Evolutionary conservation across 768 basidiomycete genomes (phyloP).

Genomic region (Lentinus brumalis): DNA sequence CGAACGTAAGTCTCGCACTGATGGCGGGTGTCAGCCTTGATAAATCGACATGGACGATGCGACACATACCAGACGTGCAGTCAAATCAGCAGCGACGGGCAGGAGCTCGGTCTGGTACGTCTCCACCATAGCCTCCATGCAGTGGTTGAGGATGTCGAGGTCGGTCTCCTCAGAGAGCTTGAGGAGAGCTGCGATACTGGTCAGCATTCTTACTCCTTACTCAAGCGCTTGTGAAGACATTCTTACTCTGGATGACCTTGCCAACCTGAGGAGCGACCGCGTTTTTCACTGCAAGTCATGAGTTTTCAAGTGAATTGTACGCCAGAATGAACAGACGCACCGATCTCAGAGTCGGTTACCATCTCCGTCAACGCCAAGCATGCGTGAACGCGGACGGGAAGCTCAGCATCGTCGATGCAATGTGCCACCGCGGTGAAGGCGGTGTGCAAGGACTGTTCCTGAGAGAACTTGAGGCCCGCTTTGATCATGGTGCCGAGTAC

Average conservation of each 20-base stretch:
- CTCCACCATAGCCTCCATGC: slow-evolving; percentile 87
- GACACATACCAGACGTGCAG: slow-evolving; percentile 67
- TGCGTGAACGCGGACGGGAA: slow-evolving; percentile 85
- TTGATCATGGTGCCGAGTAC: slow-evolving; percentile 77
- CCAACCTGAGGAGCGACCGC: slow-evolving; percentile 77
- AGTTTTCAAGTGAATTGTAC: not conserved
- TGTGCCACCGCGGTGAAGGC: slow-evolving; percentile 67
- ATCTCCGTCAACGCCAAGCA: slow-evolving; percentile 80
- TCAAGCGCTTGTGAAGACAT: not conserved
- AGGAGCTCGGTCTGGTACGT: slow-evolving; percentile 82
- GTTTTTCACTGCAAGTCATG: slow-evolving; percentile 51
- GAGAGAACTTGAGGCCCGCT: slow-evolving; percentile 66
- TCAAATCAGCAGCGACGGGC: slow-evolving; percentile 82
- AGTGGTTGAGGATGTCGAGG: slow-evolving; percentile 77
- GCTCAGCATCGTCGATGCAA: slow-evolving; percentile 74
- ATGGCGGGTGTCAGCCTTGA: not conserved
- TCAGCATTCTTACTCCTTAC: not conserved
- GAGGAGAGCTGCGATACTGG: slow-evolving; percentile 61
- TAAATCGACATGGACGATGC: not conserved
- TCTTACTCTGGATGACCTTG: slow-evolving; percentile 81
- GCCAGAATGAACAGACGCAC: slow-evolving; percentile 37
- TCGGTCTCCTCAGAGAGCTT: slow-evolving; percentile 92
- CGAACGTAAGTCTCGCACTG: slow-evolving; percentile 86
- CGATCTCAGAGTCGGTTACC: slow-evolving; percentile 61
- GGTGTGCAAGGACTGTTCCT: slow-evolving; percentile 61